A percentile compares a stretch with the other conserved stretches of the same genome.
phyloP scores from a whole-genome alignment of 208 protist genomes.

The Leishmania tarentolae region DNA sequence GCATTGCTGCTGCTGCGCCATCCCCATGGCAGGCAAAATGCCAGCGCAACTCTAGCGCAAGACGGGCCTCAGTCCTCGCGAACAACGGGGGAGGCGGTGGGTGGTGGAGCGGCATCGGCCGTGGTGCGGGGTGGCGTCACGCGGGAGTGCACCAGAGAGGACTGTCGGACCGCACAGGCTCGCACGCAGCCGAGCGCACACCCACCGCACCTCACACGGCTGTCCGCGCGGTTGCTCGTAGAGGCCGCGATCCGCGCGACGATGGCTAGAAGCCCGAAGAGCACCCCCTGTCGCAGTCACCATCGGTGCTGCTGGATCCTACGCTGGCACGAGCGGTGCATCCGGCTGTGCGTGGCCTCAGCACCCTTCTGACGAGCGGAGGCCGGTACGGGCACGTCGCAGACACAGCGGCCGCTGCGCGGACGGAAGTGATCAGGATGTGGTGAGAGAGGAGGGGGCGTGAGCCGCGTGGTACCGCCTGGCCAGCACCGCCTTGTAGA shows the following conservation, averaged over 20 bases:
- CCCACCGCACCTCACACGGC: not conserved
- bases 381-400: slow-evolving; percentile 88
- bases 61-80: not conserved
- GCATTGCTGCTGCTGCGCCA: too few relatives aligned
- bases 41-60: not conserved
- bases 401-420: slow-evolving; percentile 20
- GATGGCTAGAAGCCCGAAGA: not conserved
- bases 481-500: not conserved
- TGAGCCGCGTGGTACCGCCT: not conserved
- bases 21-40: too few relatives aligned
- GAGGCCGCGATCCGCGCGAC: not conserved
- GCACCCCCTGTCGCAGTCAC: not conserved
- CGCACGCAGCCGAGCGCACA: not conserved
- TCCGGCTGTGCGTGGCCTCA: slow-evolving; percentile 3
- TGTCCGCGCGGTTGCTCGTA: not conserved
- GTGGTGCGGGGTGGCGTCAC: not conserved
- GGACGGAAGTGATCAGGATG: not conserved
- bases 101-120: not conserved
- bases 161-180: not conserved
- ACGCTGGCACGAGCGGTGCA: slow-evolving; percentile 5
- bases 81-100: not conserved
- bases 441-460: not conserved
- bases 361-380: slow-evolving; percentile 77
- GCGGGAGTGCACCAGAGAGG: not conserved
- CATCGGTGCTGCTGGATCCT: not conserved